phyloP scores from a whole-genome alignment of 1,284 basidiomycete species.

The Apiotrichum akiyoshidainum region DNA sequence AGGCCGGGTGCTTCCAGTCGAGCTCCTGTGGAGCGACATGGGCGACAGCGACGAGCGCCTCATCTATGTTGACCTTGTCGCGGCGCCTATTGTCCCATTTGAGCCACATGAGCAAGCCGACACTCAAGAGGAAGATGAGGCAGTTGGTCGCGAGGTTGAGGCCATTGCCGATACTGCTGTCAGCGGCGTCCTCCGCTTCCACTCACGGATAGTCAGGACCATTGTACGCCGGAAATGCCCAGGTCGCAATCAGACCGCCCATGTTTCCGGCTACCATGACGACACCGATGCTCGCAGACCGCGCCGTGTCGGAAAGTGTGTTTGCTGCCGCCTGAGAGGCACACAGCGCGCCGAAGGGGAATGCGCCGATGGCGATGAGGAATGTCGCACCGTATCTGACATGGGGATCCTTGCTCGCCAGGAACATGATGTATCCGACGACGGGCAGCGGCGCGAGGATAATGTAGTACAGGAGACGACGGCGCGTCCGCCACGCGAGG shows the following conservation, averaged over 20 bases:
- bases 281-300: slow-evolving; percentile 2
- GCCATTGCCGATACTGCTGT: slow-evolving; percentile 18
- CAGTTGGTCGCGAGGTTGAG: slow-evolving; percentile 17
- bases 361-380: slow-evolving; percentile 6
- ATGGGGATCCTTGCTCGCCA: slow-evolving; percentile 15
- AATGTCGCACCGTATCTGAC: slow-evolving; percentile 13
- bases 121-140: slow-evolving; percentile 11
- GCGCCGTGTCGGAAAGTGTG: slow-evolving; percentile 6
- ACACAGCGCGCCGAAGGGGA: slow-evolving; percentile 9
- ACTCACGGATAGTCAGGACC: background rate
- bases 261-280: slow-evolving; percentile 7
- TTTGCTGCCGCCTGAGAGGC: slow-evolving; percentile 1
- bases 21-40: slow-evolving; percentile 12
- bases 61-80: slow-evolving; percentile 8
- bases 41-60: slow-evolving; percentile 7
- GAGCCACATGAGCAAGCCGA: slow-evolving; percentile 11
- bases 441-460: slow-evolving; percentile 34
- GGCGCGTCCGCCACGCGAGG: slow-evolving; percentile 38
- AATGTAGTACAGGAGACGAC: slow-evolving; percentile 38
- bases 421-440: slow-evolving; percentile 36
- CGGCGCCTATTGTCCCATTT: slow-evolving; percentile 17
- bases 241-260: slow-evolving; percentile 10
- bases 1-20: slow-evolving; percentile 22
- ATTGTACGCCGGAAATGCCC: background rate
- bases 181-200: no score